Evolutionary conservation across 2,329 filamentous ascomycete species (phyloP).

Genomic region (Aureobasidium lini): DNA sequence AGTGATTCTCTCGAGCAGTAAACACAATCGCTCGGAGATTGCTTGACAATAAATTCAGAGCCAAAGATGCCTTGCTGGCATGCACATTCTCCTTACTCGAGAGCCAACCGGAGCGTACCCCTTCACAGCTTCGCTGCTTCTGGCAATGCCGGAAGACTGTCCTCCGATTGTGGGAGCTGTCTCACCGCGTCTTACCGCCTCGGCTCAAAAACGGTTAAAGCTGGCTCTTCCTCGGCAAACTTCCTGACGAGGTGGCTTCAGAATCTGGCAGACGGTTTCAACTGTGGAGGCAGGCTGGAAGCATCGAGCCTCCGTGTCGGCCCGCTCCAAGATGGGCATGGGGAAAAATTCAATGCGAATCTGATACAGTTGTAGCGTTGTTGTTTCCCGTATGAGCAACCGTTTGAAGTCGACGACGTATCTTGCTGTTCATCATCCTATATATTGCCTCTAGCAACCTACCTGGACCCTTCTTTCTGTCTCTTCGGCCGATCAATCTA

Average conservation of each 20-base stretch:
- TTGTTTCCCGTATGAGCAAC: neutral
- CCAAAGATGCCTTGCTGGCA: neutral
- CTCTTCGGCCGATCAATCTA: neutral
- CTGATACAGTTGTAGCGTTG: neutral
- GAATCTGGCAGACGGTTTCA: neutral
- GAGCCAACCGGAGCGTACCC: neutral
- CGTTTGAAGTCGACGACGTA: conserved; percentile 4
- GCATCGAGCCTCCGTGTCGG: conserved; percentile 7
- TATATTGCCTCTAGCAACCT: conserved; percentile 5
- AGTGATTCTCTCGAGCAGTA: neutral
- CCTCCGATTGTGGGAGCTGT: neutral
- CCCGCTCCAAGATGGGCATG: neutral
- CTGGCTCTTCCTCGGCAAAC: conserved; percentile 8
- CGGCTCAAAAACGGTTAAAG: neutral
- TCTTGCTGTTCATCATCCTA: neutral
- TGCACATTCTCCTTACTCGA: neutral
- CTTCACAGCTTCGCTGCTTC: neutral
- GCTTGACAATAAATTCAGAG: neutral
- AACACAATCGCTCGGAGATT: neutral
- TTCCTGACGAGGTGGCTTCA: conserved; percentile 5
- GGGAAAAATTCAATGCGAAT: neutral
- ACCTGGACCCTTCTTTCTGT: neutral
- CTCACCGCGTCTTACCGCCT: conserved; percentile 7
- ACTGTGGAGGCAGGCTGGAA: conserved; percentile 1
- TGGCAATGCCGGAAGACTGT: neutral